Evolutionary conservation across 2,329 filamentous ascomycete genomes (phyloP).

Genomic region (Nectriaceae sp.): DNA sequence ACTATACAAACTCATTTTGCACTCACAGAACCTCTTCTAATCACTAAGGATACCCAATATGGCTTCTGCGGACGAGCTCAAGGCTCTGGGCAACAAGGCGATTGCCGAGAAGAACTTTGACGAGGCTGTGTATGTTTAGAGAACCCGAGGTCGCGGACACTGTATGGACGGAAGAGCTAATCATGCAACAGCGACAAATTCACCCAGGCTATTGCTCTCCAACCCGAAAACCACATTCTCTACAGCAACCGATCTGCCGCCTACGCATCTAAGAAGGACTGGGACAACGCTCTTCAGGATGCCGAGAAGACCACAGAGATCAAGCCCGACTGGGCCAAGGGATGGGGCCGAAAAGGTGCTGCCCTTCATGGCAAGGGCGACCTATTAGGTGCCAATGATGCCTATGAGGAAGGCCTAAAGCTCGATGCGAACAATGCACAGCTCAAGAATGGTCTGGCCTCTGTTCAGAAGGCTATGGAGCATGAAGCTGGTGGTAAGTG

Average conservation of each 20-base stretch:
- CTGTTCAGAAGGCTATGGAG: slow-evolving; percentile 87
- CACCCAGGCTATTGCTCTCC: slow-evolving; percentile 85
- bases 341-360: slow-evolving; percentile 90
- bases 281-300: slow-evolving; percentile 80
- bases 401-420: slow-evolving; percentile 94
- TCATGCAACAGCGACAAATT: slow-evolving; percentile 75
- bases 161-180: slow-evolving; percentile 13
- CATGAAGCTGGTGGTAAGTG: slow-evolving; percentile 43
- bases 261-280: slow-evolving; percentile 88
- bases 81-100: slow-evolving; percentile 97
- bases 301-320: slow-evolving; percentile 91
- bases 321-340: slow-evolving; percentile 98
- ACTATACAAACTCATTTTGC: slow-evolving; percentile 1
- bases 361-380: slow-evolving; percentile 88
- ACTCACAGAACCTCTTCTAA: slow-evolving; percentile 10
- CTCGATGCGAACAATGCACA: slow-evolving; percentile 89
- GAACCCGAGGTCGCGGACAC: not conserved
- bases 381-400: slow-evolving; percentile 80
- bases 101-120: slow-evolving; percentile 97
- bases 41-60: slow-evolving; percentile 35
- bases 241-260: slow-evolving; percentile 95
- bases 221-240: slow-evolving; percentile 90
- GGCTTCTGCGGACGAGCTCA: slow-evolving; percentile 75
- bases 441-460: slow-evolving; percentile 83
- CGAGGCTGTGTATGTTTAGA: slow-evolving; percentile 79